phyloP scores from a whole-genome alignment of 306 rosid genomes.

The Luffa acutangula region DNA sequence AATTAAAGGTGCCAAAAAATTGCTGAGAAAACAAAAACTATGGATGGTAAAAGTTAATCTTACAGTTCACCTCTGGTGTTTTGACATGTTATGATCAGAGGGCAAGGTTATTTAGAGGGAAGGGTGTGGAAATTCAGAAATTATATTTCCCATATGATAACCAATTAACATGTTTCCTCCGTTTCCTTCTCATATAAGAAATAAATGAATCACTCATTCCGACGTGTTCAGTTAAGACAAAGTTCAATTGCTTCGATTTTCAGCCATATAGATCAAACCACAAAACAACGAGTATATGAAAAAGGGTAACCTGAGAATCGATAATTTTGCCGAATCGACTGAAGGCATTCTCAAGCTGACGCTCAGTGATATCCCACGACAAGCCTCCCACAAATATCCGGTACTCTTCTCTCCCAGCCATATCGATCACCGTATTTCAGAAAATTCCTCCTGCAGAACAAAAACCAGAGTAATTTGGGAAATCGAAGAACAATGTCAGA shows the following conservation, averaged over 20 bases:
- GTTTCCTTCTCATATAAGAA: not conserved
- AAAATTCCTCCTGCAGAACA: not conserved
- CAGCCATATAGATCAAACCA: not conserved
- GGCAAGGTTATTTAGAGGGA: not conserved
- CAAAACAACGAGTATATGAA: not conserved
- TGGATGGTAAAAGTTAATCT: not conserved
- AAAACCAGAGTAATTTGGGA: not conserved
- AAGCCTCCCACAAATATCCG: constrained; percentile 92
- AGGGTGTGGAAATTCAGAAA: not conserved
- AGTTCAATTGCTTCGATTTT: not conserved
- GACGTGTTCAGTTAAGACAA: not conserved
- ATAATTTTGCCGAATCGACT: constrained; percentile 58
- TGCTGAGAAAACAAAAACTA: not conserved
- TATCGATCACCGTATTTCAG: constrained; percentile 12
- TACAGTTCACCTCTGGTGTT: not conserved
- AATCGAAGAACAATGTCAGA: not conserved
- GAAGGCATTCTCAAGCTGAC: constrained; percentile 81
- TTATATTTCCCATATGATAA: not conserved
- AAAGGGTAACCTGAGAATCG: constrained; percentile 61
- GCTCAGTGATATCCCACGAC: constrained; percentile 83
- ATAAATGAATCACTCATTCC: not conserved
- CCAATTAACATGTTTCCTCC: not conserved
- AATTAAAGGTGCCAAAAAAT: not conserved
- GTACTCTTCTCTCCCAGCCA: constrained; percentile 86
- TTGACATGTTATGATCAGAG: not conserved